These are phyloP conservation scores for Mrakiaceae sp. DNA, from an alignment of 1,284 basidiomycete species.

Conservation along the genomic window DNA sequence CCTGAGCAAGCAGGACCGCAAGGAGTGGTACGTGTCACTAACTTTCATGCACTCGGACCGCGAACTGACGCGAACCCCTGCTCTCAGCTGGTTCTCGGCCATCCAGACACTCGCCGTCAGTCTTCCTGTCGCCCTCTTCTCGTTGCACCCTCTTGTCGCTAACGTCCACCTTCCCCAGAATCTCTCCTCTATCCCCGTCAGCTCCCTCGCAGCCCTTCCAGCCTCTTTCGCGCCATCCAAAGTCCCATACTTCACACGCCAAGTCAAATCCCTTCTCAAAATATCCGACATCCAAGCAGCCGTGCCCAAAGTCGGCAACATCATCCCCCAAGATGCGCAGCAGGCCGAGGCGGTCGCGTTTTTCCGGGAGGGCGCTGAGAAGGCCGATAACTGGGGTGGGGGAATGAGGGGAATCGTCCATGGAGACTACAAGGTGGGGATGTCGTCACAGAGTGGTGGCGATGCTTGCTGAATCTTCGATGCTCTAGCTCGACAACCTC, in stretches of 20 bases:
- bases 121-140: not conserved
- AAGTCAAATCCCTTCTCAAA: slow-evolving; percentile 70
- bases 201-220: slow-evolving; percentile 50
- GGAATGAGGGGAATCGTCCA: slow-evolving; percentile 51
- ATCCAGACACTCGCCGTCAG: slow-evolving; percentile 55
- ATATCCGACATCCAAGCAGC: slow-evolving; percentile 52
- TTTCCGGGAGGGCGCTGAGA: slow-evolving; percentile 47
- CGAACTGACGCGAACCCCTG: no score
- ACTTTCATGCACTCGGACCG: no score
- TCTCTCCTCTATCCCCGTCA: slow-evolving; percentile 54
- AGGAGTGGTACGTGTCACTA: slow-evolving; percentile 49
- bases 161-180: not conserved
- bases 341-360: slow-evolving; percentile 24
- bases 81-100: slow-evolving; percentile 59
- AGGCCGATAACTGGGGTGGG: slow-evolving; percentile 66
- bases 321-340: slow-evolving; percentile 34
- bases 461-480: not conserved
- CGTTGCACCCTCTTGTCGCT: not conserved
- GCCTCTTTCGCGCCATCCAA: slow-evolving; percentile 59
- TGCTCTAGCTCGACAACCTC: slow-evolving; percentile 91
- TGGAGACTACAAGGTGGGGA: slow-evolving; percentile 26
- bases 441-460: no score
- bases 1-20: slow-evolving; percentile 48
- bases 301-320: slow-evolving; percentile 42
- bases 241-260: slow-evolving; percentile 71